Evolutionary conservation across 2,329 filamentous ascomycete species (phyloP), one percentile per base, ranked within the genome.

Genomic region (Domatiomyces catenatus): DNA sequence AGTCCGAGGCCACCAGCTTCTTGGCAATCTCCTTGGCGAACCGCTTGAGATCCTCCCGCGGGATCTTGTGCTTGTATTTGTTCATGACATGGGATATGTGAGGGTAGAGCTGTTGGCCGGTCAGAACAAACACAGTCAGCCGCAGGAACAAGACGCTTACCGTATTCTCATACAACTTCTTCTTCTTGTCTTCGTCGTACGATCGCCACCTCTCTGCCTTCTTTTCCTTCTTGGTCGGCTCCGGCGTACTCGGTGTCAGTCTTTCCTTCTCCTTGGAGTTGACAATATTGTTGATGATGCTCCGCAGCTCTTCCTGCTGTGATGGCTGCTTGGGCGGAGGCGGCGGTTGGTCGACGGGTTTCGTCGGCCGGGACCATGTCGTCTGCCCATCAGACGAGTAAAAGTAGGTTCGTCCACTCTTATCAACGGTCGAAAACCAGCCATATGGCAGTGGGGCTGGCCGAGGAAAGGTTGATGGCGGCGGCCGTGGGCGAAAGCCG

Each of bases 151-250:
- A 43, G 48, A 44, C 24, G 71, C 85, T 66, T 74, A 93, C 87
- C 48, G 88, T 94, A 63, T 89, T 89, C 66, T 95, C 89, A 61
- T 95, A 96, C 2, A 94, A 75, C 70, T 87, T 94, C 77, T 88
- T 93, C 67, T 92, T 86, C 68, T 95, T 95, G 57, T 95, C 89
- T 58, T 73, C 65, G 50, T 67, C 66, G 52, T 71, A 70, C 48
- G 68, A 73, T 61, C 71, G 74, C 58, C 72, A 73, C 46, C 74
- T 73, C 44, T 73, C 72, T 53, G 66, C 64, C 53, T 65, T 69
- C 55, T 64, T 66, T 32, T 67, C 67, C 24, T 83, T 76, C 45
- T 74, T 73, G 3, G 71, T 67, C 8, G 78, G 73, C 53, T 81
- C 77, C 1, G 84, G 82, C 0, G 84, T 86, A 12, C 78, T 77